Conservation (phyloP, 1,139 yeast genomes). For the Kurtzmaniella natalensis region DNA sequence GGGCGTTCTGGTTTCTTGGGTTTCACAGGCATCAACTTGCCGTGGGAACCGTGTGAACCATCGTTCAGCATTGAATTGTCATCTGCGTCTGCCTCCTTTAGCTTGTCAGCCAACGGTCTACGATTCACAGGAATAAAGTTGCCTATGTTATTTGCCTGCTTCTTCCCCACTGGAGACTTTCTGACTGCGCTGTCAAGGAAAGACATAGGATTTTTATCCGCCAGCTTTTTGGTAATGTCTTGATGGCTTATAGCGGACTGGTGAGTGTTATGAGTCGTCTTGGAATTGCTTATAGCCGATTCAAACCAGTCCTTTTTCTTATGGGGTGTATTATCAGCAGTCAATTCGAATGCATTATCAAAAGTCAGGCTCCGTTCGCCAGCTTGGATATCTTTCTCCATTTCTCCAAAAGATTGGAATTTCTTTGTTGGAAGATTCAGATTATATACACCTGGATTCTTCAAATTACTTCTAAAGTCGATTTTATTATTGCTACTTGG, state of each 20-base stretch:
- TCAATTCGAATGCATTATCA: neutral
- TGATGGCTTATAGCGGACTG: constrained; percentile 9
- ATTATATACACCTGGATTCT: constrained; percentile 5
- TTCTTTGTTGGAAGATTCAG: constrained; percentile 8
- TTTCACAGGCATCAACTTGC: constrained; percentile 6
- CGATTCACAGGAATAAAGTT: neutral
- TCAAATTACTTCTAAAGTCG: neutral
- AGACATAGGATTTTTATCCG: constrained; percentile 5
- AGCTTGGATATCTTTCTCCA: constrained; percentile 15
- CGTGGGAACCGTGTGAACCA: too few species aligned
- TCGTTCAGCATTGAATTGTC: too few species aligned
- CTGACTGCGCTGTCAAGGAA: constrained; percentile 9
- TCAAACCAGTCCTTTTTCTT: constrained; percentile 15
- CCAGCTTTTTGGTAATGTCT: constrained; percentile 3
- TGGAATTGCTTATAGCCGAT: constrained; percentile 14
- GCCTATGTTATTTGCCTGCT: constrained; percentile 7
- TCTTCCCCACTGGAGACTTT: constrained; percentile 8
- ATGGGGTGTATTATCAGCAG: constrained; percentile 1
- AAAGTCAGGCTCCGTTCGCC: constrained; percentile 3
- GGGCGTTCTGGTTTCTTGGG: constrained; percentile 5
- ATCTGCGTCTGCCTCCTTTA: neutral
- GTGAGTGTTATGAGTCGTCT: constrained; percentile 7
- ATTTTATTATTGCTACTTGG: constrained; percentile 8
- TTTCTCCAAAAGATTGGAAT: constrained; percentile 19
- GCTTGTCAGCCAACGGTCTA: neutral